Evolutionary conservation across 768 basidiomycete species (phyloP).

Genomic region (Sarcodon aspratus): DNA sequence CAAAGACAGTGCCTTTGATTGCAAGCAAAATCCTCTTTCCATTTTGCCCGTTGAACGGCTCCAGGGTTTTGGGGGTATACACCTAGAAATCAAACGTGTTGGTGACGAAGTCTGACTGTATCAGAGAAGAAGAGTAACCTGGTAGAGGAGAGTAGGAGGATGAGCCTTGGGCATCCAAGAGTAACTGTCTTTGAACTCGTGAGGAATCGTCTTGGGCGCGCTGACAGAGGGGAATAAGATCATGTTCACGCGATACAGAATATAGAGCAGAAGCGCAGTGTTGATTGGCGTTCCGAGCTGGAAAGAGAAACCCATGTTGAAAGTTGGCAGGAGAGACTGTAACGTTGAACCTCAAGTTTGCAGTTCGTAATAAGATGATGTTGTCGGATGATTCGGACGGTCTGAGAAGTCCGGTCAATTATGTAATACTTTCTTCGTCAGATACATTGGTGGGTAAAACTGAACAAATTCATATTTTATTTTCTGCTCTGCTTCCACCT

Average conservation of each 20-base stretch:
- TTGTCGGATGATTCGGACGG: no score
- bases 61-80: slow-evolving; percentile 71
- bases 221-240: slow-evolving; percentile 63
- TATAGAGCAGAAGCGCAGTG: slow-evolving; percentile 67
- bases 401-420: no score
- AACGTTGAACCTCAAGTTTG: no score
- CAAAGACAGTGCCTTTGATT: slow-evolving; percentile 84
- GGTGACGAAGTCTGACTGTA: background rate
- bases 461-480: no score
- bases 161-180: slow-evolving; percentile 87
- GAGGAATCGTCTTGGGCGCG: slow-evolving; percentile 36
- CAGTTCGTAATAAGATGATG: no score
- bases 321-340: no score
- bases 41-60: slow-evolving; percentile 51
- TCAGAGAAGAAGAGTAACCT: background rate
- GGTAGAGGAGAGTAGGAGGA: slow-evolving; percentile 66
- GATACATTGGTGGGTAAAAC: no score
- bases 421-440: no score
- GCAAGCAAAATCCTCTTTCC: slow-evolving; percentile 73
- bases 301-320: slow-evolving; percentile 23
- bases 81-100: slow-evolving; percentile 18
- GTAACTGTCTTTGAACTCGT: slow-evolving; percentile 75
- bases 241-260: slow-evolving; percentile 63
- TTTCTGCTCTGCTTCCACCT: no score
- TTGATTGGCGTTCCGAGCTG: slow-evolving; percentile 60